Base-by-base conservation (phyloP, 352 stramenopile genomes). In the Globisporangium echinulatum region DNA sequence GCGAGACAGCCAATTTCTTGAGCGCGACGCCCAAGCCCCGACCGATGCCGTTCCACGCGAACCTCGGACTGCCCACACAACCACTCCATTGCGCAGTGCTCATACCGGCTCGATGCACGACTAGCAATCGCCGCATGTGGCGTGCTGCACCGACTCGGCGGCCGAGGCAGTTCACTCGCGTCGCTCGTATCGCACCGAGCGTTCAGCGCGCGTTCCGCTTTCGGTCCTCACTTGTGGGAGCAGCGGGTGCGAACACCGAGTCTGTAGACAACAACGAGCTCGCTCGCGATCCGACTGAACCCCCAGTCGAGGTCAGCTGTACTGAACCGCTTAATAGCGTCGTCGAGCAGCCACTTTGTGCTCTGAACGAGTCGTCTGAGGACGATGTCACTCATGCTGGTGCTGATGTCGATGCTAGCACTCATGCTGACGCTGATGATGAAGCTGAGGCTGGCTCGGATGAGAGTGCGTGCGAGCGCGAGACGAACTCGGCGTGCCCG, bases 141-240 rank as follows among this genome's bases (percentile, higher is more conserved):
- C 50, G 58, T n/a, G 42, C 52, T 11, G 50, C 58, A 17, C 42
- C 51, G 4, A 44, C 47, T 19, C 52, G 43, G 46, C 46, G 49
- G 7, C n/a, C 37, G 9, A 50, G 40, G 49, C 25, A 33, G 25
- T 33, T 33, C 25, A 3, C 25, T 33, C 44, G 47, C 4, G 17
- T 51, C 25, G 14, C 7, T 25, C 37, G 7, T n/a, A 5, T 48
- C 15, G 7, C 43, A 49, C 36, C 8, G 46, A 61, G 49, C 7
- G 14, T 38, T 25, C 40, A 38, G 33, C 61, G 9, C 36, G 64
- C 65, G 13, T 75, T 72, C 58, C 66, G 64, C 44, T 73, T 76
- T 36, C 71, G 63, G 13, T 76, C 69, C 2, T 71, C 69, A 3
- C 66, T 76, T 8, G 67, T 75, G 49, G 61, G 53, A 5, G 68